Evolutionary conservation across 371 early-diverging fungal genomes (phyloP).

Genomic region (Chytridiales sp.): DNA sequence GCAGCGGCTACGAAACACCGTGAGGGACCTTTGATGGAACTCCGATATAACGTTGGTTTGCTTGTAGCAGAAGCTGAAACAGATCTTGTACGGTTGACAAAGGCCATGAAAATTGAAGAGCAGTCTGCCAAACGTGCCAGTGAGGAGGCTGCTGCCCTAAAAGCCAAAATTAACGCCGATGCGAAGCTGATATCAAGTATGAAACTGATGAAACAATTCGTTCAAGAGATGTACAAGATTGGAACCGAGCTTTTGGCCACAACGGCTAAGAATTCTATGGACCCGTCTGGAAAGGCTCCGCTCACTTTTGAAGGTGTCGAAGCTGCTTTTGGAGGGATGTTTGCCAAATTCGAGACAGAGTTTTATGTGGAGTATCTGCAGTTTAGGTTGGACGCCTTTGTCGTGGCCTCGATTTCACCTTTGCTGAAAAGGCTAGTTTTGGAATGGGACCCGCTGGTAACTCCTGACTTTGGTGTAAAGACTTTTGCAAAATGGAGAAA

Average conservation of each 20-base stretch:
- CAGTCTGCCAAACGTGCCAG: conserved; percentile 2
- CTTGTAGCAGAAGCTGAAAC: conserved; percentile 68
- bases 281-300: conserved; percentile 37
- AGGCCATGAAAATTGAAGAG: conserved; percentile 47
- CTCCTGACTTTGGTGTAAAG: conserved; percentile 58
- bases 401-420: conserved; percentile 65
- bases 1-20: conserved; percentile 53
- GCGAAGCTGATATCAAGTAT: conserved; percentile 9
- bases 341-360: conserved; percentile 37
- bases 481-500: conserved; percentile 46
- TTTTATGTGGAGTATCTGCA: conserved; percentile 55
- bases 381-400: conserved; percentile 65
- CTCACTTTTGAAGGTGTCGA: conserved; percentile 35
- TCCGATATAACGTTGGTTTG: conserved; percentile 74
- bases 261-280: conserved; percentile 33
- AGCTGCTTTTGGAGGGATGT: conserved; percentile 51
- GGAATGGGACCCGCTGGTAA: conserved; percentile 67
- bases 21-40: conserved; percentile 60
- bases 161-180: background rate
- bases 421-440: conserved; percentile 52
- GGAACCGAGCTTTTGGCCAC: conserved; percentile 32
- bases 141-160: background rate
- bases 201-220: conserved; percentile 6
- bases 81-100: conserved; percentile 66
- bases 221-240: conserved; percentile 7